These are phyloP conservation scores for Cordia subcordata DNA, from an alignment of 257 asterid species.

Conservation along the genomic window DNA sequence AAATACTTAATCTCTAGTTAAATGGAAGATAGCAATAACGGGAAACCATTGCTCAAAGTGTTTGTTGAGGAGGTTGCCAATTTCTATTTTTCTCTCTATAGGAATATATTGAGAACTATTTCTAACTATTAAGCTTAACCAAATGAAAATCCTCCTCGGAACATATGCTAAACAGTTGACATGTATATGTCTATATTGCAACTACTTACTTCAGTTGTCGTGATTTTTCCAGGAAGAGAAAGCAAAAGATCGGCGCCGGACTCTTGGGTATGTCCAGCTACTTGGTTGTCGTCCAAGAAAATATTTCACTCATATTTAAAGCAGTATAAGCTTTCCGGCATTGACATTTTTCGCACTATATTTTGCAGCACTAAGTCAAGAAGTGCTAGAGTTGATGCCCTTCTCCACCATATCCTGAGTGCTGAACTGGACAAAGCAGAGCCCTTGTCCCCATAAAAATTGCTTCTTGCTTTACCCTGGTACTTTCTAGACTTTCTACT, in stretches of 20 bases:
- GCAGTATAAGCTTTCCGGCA: background rate
- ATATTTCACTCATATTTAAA: too few species aligned
- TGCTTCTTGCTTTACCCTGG: background rate
- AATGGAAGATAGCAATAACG: too few species aligned
- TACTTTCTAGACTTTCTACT: background rate
- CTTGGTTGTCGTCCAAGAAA: too few species aligned
- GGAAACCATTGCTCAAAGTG: too few species aligned
- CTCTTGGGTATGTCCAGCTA: conserved; percentile 49
- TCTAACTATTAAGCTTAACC: too few species aligned
- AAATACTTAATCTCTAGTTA: too few species aligned
- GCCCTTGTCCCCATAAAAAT: conserved; percentile 31
- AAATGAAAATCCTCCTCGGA: too few species aligned
- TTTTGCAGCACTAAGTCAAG: conserved; percentile 64
- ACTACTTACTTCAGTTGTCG: background rate
- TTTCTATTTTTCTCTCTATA: too few species aligned
- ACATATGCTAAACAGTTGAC: too few species aligned
- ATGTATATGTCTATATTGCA: too few species aligned
- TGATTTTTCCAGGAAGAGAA: conserved; percentile 45
- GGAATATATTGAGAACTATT: too few species aligned
- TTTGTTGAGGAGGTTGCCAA: too few species aligned
- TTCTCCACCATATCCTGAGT: conserved; percentile 95
- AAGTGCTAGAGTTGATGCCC: conserved; percentile 75
- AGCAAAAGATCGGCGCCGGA: conserved; percentile 35
- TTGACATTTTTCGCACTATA: conserved; percentile 5
- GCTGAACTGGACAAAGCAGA: conserved; percentile 48